Percentiles rank a stretch among this genome's conserved stretches.
These are phyloP conservation scores for Metschnikowia cerradonensis DNA, from an alignment of 805 yeast species.

Conservation along the genomic window DNA sequence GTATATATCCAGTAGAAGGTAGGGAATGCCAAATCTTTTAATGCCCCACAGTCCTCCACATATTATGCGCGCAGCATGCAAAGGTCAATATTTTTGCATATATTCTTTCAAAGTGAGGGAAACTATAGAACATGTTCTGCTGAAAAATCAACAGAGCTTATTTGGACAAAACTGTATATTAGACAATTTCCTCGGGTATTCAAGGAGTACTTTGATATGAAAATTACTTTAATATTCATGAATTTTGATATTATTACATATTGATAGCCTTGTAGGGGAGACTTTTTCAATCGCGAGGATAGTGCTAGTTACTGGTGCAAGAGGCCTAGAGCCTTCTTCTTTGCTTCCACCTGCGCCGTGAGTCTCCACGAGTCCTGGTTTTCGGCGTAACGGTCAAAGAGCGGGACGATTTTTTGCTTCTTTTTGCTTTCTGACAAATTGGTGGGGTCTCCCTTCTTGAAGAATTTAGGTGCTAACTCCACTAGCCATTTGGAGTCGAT, in stretches of 20 bases:
- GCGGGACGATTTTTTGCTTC: constrained; percentile 67
- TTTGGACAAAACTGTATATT: neutral
- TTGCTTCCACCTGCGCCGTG: constrained; percentile 39
- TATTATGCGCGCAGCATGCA: constrained; percentile 2
- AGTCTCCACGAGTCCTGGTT: constrained; percentile 76
- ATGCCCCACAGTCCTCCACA: constrained; percentile 2
- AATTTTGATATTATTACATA: no score
- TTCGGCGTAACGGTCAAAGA: constrained; percentile 55
- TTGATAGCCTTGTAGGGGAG: no score
- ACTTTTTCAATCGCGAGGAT: no score
- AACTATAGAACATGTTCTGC: neutral
- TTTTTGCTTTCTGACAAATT: constrained; percentile 49
- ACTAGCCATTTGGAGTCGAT: constrained; percentile 80
- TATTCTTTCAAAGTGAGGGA: neutral
- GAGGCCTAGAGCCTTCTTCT: constrained; percentile 23
- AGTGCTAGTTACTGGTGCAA: constrained; percentile 9
- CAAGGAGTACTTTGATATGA: no score
- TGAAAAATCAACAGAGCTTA: neutral
- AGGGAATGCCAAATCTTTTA: neutral
- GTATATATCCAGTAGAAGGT: neutral
- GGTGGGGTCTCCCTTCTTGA: constrained; percentile 54
- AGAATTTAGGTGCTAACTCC: constrained; percentile 68
- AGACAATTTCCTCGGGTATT: no score
- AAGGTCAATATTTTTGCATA: neutral
- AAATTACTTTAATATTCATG: no score